phyloP scores from a whole-genome alignment of 2,329 filamentous ascomycete species.

The Tolypocladium paradoxum region DNA sequence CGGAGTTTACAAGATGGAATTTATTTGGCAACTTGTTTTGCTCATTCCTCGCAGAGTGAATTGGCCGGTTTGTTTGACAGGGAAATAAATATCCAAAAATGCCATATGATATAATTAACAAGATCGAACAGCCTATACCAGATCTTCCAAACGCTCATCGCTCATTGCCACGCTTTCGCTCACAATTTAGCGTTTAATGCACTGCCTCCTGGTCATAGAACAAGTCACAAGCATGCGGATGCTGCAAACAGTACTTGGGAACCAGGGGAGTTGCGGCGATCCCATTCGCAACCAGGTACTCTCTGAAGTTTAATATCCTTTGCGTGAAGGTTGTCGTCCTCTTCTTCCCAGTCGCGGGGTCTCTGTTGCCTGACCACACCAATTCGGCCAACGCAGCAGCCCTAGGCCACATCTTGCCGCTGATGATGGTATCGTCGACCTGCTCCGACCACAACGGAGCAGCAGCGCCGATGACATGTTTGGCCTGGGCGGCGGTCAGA shows the following conservation, averaged over 20 bases:
- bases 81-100: too few species aligned
- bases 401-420: slow-evolving; percentile 42
- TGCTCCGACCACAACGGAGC: slow-evolving; percentile 44
- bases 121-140: too few species aligned
- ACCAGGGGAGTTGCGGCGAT: slow-evolving; percentile 38
- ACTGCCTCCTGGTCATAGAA: slow-evolving; percentile 36
- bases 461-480: slow-evolving; percentile 39
- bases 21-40: too few species aligned
- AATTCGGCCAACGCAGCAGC: slow-evolving; percentile 45
- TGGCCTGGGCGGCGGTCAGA: slow-evolving; percentile 32
- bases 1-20: too few species aligned
- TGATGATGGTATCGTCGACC: slow-evolving; percentile 40
- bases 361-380: slow-evolving; percentile 43
- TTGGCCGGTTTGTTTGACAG: too few species aligned
- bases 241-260: slow-evolving; percentile 46
- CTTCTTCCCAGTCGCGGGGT: slow-evolving; percentile 33
- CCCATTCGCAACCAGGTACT: slow-evolving; percentile 45
- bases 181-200: slow-evolving; percentile 1
- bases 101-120: too few species aligned
- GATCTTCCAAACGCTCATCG: not conserved
- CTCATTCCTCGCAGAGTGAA: too few species aligned
- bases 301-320: slow-evolving; percentile 47
- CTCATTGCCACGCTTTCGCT: too few species aligned
- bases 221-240: slow-evolving; percentile 47
- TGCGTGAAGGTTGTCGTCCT: slow-evolving; percentile 27